Evolutionary conservation across 2,329 filamentous ascomycete species (phyloP), one percentile per base, ranked within the genome.

Genomic region (Berkeleyomyces basicola): DNA sequence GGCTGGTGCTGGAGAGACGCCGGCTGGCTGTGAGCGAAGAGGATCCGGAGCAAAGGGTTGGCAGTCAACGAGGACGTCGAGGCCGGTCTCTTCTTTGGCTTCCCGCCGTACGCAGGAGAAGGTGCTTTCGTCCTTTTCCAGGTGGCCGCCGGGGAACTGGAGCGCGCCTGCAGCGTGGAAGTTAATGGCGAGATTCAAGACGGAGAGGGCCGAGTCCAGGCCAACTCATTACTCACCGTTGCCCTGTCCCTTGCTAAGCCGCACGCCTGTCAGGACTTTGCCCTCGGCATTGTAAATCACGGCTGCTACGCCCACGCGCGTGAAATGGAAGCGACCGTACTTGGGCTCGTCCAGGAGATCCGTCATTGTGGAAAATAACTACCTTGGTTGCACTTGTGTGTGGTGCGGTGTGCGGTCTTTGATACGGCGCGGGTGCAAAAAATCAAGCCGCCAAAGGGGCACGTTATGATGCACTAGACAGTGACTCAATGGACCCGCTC

Each of bases 101-200:
- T 92, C 88, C 3, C 88, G 79, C 57, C 74, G 77, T 0, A 86
- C 86, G 64, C 87, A 90, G 0, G 72, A 70, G 23, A 82, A 75
- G 40, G 82, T 77, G 1, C 76, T 76, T 70, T 92, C 88, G 65
- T 80, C 79, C 63, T 81, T 79, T 65, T 92, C 88, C 14, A 91
- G 78, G 68, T 92, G 87, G 0, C 88, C 88, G 31, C 88, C 88
- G 0, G 88, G 87, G 11, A 89, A 79, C 59, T 83, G 84, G 73
- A 79, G 82, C 0, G 80, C 83, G 0, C 81, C 83, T 80, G 40
- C 9, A 53, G 60, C 11, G n/a, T 40, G 36, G 43, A 5, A 33
- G 4, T 40, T 60, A 36, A 14, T 40, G 61, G 40, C 39, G 6
- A 4, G 33, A 31, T 33, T 16, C 16, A 10, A 23, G n/a, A 37